These are phyloP conservation scores for Coelastrella sp. DNA, from an alignment of 139 green algal genomes.

Conservation along the genomic window DNA sequence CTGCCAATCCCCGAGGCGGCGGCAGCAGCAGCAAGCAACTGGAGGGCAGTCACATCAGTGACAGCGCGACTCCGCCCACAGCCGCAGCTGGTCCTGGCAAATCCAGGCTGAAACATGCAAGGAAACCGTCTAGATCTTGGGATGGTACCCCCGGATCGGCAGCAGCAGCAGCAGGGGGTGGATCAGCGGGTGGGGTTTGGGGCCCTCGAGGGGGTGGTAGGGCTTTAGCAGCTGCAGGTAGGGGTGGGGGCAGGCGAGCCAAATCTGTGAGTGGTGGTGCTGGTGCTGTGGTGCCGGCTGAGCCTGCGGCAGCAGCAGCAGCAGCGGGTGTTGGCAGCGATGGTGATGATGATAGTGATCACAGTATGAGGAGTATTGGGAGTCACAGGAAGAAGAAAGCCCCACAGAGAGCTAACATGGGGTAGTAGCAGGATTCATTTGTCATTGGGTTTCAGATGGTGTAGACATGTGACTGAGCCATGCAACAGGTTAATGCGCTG, in stretches of 20 bases:
- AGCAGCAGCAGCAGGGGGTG: not conserved
- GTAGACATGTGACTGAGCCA: too few relatives aligned
- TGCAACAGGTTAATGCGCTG: too few relatives aligned
- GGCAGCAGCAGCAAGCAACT: not conserved
- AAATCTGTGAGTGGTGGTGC: not conserved
- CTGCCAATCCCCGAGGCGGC: not conserved
- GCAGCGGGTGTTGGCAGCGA: not conserved
- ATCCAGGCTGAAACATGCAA: not conserved
- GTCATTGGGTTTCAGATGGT: too few relatives aligned
- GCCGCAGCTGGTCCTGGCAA: not conserved
- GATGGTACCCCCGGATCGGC: not conserved
- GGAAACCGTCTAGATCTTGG: conserved; percentile 2
- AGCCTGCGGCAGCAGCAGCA: not conserved
- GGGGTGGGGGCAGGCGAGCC: not conserved
- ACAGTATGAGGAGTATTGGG: conserved; percentile 39
- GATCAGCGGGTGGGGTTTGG: not conserved
- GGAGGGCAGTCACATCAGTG: not conserved
- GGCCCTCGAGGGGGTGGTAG: not conserved
- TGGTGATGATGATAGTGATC: conserved; percentile 21
- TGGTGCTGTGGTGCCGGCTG: not conserved
- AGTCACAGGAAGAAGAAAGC: conserved; percentile 36
- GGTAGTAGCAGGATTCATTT: not conserved
- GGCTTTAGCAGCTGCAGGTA: not conserved
- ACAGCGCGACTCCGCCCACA: not conserved
- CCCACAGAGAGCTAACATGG: not conserved